These are phyloP conservation scores for Monosporozyma servazzii DNA, from an alignment of 805 yeast species.

Conservation along the genomic window DNA sequence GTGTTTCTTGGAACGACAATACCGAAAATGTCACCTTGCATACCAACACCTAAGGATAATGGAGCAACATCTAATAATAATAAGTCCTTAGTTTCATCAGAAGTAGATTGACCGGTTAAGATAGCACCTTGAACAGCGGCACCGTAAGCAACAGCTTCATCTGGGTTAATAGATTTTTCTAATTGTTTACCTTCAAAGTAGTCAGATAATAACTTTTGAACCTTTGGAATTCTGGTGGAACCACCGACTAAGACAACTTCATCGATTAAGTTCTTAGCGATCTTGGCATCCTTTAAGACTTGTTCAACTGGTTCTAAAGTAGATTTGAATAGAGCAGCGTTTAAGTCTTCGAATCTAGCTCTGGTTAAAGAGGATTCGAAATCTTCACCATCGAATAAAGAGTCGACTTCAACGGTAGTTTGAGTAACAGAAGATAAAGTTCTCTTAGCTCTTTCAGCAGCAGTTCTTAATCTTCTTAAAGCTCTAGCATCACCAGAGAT, in stretches of 20 bases:
- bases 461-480: constrained; percentile 93
- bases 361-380: constrained; percentile 94
- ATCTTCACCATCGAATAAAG: constrained; percentile 89
- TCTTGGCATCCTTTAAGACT: constrained; percentile 82
- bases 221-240: constrained; percentile 96
- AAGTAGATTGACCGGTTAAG: constrained; percentile 89
- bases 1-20: constrained; percentile 99
- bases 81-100: constrained; percentile 92
- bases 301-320: constrained; percentile 93
- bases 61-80: constrained; percentile 96
- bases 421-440: constrained; percentile 93
- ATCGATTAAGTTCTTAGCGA: constrained; percentile 81
- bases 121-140: constrained; percentile 98
- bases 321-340: constrained; percentile 88
- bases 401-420: constrained; percentile 91
- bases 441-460: constrained; percentile 98
- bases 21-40: constrained; percentile 98
- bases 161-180: constrained; percentile 93
- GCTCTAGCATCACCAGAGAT: constrained; percentile 86
- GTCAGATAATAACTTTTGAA: constrained; percentile 90
- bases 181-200: constrained; percentile 97
- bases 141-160: constrained; percentile 99
- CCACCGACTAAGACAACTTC: constrained; percentile 97
- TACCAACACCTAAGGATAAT: constrained; percentile 97
- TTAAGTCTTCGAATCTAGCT: constrained; percentile 95